Evolutionary conservation across 2,329 filamentous ascomycete genomes (phyloP), one percentile per base, ranked within the genome.

Genomic region (Ascocoryne sarcoides): DNA sequence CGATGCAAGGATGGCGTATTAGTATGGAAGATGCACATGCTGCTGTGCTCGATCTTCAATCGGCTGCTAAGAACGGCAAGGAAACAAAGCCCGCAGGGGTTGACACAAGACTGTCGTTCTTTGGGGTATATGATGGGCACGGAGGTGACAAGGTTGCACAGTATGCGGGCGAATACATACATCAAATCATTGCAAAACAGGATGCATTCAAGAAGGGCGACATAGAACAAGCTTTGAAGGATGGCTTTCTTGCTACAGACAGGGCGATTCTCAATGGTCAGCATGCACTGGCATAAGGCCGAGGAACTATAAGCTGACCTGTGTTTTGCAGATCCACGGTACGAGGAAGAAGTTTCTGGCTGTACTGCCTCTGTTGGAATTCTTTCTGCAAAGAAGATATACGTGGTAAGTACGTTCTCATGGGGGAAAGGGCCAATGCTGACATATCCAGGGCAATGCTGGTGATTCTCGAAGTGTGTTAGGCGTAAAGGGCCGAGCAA

Each of bases 1-100:
- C 88, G 66, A 98, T 98, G 92, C 92, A 98, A 68, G 92, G 92
- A 71, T 98, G 92, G 92, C 84, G 92, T 69, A 96, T 98, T 69
- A 95, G 86, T 71, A 98, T 98, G 92, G 92, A 98, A 65, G 92
- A 98, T 63, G 81, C 92, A 49, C 92, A 98, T 68, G 86, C 85
- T 47, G 76, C 84, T 41, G 70, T 96, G 38, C 83, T 98, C 61
- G 86, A 96, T 65, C 78, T 96, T 53, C 77, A 92, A 58, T 32
- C 44, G 17, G 38, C 34, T 26, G 70, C 78, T 46, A 58, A 65
- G 43, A 66, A 70, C 47, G 69, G 73, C 34, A 64, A 67, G 49
- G 65, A 68, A 37, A 63, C 66, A 43, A 65, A 69, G 40, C 71
- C 76, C 18, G 69, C 78, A 51, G 74, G 82, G 54, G 77, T 78